Conservation (phyloP, 2,329 filamentous ascomycete species). For the Kalmusia sp. region DNA sequence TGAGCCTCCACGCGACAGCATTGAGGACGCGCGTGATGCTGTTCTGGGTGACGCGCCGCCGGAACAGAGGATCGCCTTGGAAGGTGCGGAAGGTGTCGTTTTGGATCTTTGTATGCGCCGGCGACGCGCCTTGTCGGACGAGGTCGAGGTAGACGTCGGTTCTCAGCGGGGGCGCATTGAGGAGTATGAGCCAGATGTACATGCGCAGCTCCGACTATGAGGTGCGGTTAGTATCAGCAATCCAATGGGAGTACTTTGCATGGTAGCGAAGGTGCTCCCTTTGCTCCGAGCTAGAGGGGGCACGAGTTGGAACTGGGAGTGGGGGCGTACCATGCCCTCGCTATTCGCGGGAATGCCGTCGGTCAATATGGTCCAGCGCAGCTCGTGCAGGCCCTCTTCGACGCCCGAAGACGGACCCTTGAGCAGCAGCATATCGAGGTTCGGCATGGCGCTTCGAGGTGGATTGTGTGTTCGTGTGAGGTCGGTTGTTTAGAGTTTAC, state of each 20-base stretch:
- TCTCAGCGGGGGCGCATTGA: slow-evolving; percentile 82
- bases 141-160: slow-evolving; percentile 90
- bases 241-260: background rate
- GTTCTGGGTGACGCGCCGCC: slow-evolving; percentile 92
- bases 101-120: slow-evolving; percentile 95
- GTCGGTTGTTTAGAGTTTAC: slow-evolving; percentile 5
- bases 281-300: background rate
- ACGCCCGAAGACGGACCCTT: slow-evolving; percentile 79
- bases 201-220: slow-evolving; percentile 85
- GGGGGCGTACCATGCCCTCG: slow-evolving; percentile 74
- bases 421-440: slow-evolving; percentile 76
- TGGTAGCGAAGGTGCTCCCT: background rate
- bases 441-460: slow-evolving; percentile 37
- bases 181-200: slow-evolving; percentile 94
- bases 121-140: slow-evolving; percentile 90
- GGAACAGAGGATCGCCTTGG: slow-evolving; percentile 96
- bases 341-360: slow-evolving; percentile 78
- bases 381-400: slow-evolving; percentile 70
- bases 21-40: slow-evolving; percentile 94
- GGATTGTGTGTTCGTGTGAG: slow-evolving; percentile 7
- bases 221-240: background rate
- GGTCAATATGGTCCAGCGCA: slow-evolving; percentile 75
- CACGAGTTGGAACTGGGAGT: background rate
- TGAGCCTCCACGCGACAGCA: slow-evolving; percentile 90
- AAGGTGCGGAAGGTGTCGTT: slow-evolving; percentile 98